A percentile compares a stretch with the other conserved stretches of the same genome.
These are phyloP conservation scores for Aristolochia californica DNA, from an alignment of 164 flowering plant genomes.

Conservation along the genomic window DNA sequence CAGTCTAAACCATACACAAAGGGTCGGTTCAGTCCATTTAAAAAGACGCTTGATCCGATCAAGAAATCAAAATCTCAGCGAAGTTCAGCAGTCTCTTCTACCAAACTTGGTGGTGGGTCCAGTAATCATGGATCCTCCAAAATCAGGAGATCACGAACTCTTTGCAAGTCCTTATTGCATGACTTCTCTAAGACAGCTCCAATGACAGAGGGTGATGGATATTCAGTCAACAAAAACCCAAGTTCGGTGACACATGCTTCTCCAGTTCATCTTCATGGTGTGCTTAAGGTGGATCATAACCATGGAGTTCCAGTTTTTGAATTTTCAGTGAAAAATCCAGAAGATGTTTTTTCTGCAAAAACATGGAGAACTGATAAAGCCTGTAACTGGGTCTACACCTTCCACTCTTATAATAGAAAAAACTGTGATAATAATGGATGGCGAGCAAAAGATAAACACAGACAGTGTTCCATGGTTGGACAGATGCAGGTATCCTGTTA, in stretches of 20 bases:
- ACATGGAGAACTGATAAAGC: slow-evolving; percentile 52
- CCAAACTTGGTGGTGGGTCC: slow-evolving; percentile 9
- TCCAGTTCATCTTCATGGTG: slow-evolving; percentile 68
- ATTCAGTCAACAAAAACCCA: slow-evolving; percentile 18
- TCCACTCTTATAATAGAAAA: slow-evolving; percentile 47
- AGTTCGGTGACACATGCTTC: slow-evolving; percentile 22
- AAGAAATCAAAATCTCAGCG: slow-evolving; percentile 59
- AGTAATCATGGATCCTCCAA: slow-evolving; percentile 7
- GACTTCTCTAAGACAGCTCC: slow-evolving; percentile 30
- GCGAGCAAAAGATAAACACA: slow-evolving; percentile 35
- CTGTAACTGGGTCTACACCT: slow-evolving; percentile 71
- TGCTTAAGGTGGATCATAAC: slow-evolving; percentile 48
- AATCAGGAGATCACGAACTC: slow-evolving; percentile 18
- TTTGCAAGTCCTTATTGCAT: slow-evolving; percentile 33
- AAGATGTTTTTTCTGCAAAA: slow-evolving; percentile 56
- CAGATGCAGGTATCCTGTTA: slow-evolving; percentile 82
- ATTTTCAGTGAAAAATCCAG: slow-evolving; percentile 45
- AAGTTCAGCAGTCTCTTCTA: slow-evolving; percentile 23
- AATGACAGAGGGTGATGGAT: slow-evolving; percentile 14
- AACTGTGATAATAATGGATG: slow-evolving; percentile 38
- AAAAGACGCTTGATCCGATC: slow-evolving; percentile 62
- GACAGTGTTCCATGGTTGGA: slow-evolving; percentile 50
- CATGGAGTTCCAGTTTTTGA: slow-evolving; percentile 59
- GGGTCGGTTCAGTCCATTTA: slow-evolving; percentile 33
- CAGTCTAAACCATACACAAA: slow-evolving; percentile 33